phyloP scores from a whole-genome alignment of 2,329 filamentous ascomycete species.

The Aspergillus thermomutatus region DNA sequence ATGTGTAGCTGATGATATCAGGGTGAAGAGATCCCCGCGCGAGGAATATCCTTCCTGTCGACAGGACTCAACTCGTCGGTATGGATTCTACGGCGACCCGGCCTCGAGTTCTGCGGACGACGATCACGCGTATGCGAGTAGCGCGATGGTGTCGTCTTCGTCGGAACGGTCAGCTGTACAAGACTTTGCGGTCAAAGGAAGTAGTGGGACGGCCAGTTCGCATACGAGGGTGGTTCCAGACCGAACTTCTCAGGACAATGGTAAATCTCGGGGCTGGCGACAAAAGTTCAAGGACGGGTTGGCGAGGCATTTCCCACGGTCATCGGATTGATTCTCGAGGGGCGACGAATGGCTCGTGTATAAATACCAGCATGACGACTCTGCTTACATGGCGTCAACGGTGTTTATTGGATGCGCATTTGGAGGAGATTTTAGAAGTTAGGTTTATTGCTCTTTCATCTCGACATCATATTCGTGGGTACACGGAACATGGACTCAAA shows the following conservation, averaged over 20 bases:
- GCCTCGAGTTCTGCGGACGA: not conserved
- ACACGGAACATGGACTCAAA: not conserved
- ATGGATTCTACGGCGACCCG: not conserved
- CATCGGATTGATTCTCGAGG: not conserved
- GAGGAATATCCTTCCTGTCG: not conserved
- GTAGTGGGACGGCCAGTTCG: not conserved
- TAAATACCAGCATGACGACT: not conserved
- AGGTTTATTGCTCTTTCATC: not conserved
- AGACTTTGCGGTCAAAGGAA: not conserved
- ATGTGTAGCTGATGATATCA: not conserved
- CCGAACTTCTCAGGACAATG: not conserved
- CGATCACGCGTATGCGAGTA: not conserved
- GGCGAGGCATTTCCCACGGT: not conserved
- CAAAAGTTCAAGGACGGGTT: not conserved
- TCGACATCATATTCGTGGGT: not conserved
- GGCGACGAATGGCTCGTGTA: no score
- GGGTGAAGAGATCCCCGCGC: not conserved
- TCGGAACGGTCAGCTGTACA: not conserved
- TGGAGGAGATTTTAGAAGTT: not conserved
- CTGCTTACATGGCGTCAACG: no score
- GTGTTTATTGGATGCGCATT: no score
- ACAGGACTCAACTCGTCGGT: not conserved
- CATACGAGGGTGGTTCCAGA: not conserved
- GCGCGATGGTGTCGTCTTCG: not conserved
- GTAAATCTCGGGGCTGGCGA: not conserved